Evolutionary conservation across 768 basidiomycete species (phyloP).

Genomic region (Tylopilus balloui): DNA sequence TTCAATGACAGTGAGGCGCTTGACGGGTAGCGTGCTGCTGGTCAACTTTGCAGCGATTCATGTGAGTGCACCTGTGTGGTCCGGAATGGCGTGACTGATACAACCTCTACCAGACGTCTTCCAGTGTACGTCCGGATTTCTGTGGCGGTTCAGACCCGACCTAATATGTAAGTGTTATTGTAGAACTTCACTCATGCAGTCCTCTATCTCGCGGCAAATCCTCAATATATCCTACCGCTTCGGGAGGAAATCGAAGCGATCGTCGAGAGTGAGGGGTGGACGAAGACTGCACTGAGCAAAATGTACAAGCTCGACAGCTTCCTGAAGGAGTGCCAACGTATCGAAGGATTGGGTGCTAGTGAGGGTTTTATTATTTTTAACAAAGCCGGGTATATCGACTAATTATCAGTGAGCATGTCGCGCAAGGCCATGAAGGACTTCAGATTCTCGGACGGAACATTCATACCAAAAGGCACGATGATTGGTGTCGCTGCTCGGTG

Average conservation of each 20-base stretch:
- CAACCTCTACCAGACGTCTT: too few species aligned
- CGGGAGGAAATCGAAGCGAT: not conserved
- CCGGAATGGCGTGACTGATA: too few species aligned
- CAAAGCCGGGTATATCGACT: not conserved
- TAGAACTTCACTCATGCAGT: not conserved
- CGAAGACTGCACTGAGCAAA: not conserved
- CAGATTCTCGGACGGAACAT: conserved; percentile 38
- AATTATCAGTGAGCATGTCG: conserved; percentile 23
- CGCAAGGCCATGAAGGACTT: conserved; percentile 32
- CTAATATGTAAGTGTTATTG: too few species aligned
- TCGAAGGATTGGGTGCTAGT: conserved; percentile 1
- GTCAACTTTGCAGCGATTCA: too few species aligned
- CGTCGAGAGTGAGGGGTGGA: not conserved
- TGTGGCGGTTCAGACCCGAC: too few species aligned
- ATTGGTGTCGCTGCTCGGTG: too few species aligned
- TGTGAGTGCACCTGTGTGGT: too few species aligned
- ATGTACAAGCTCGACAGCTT: not conserved
- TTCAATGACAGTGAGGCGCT: not conserved
- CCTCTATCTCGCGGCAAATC: not conserved
- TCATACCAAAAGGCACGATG: conserved; percentile 32
- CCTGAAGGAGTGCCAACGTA: not conserved
- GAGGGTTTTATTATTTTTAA: too few species aligned
- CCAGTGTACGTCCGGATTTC: not conserved
- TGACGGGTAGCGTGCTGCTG: not conserved
- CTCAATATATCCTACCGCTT: not conserved